Percentiles rank a stretch among this genome's conserved stretches.
These are phyloP conservation scores for Monilinia laxa DNA, from an alignment of 2,329 filamentous ascomycete genomes.

Conservation along the genomic window DNA sequence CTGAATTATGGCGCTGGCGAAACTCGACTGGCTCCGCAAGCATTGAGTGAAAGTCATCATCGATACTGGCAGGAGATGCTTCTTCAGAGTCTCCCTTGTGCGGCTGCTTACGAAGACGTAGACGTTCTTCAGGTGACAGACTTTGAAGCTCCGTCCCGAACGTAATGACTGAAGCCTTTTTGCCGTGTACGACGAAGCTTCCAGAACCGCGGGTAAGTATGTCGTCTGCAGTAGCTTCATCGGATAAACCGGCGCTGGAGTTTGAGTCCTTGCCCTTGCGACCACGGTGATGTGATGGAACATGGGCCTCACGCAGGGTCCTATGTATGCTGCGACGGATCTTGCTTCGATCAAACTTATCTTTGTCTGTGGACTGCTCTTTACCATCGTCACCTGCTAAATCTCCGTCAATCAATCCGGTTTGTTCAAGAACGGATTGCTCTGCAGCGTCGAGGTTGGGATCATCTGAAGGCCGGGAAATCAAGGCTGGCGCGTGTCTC, in stretches of 20 bases:
- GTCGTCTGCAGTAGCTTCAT: conserved; percentile 55
- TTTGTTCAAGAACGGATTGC: conserved; percentile 64
- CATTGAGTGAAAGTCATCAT: conserved; percentile 55
- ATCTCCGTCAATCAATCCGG: conserved; percentile 58
- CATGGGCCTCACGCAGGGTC: conserved; percentile 76
- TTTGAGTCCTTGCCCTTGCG: conserved; percentile 74
- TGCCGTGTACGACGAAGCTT: conserved; percentile 94
- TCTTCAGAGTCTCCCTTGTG: conserved; percentile 44
- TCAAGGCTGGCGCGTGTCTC: conserved; percentile 40
- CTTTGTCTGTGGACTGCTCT: conserved; percentile 36
- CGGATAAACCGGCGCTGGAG: conserved; percentile 52
- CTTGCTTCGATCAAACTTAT: conserved; percentile 45
- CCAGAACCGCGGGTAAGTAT: conserved; percentile 76
- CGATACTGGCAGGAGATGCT: conserved; percentile 30
- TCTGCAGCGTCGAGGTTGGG: conserved; percentile 59
- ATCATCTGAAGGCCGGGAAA: conserved; percentile 10
- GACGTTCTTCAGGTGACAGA: conserved; percentile 70
- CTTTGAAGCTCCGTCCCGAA: conserved; percentile 89
- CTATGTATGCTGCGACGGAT: conserved; percentile 85
- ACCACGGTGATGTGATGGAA: conserved; percentile 67
- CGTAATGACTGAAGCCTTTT: conserved; percentile 96
- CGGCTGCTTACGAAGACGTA: conserved; percentile 60
- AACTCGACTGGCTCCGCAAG: conserved; percentile 46
- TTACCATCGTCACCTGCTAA: conserved; percentile 43
- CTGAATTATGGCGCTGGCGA: conserved; percentile 56